Conservation (phyloP, 352 stramenopile species). For the Globisporangium camurandrum region DNA sequence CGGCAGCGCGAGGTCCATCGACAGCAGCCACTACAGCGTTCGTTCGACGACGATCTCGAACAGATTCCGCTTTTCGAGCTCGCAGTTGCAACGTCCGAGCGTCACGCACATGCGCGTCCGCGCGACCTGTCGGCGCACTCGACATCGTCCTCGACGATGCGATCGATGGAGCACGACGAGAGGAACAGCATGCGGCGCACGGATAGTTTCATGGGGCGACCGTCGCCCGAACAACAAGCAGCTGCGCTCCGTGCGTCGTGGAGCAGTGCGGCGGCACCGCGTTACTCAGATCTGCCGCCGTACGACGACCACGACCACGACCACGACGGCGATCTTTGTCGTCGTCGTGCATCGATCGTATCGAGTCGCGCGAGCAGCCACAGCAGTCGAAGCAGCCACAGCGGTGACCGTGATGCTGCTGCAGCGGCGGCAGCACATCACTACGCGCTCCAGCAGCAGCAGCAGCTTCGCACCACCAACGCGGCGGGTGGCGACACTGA, state of each 20-base stretch:
- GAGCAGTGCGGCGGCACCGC: conserved; percentile 4
- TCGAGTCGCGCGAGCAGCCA: conserved; percentile 25
- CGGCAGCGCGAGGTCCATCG: neutral
- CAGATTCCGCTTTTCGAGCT: too few relatives aligned
- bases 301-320: conserved; percentile 1
- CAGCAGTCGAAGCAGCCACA: conserved; percentile 15
- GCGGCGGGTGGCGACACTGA: conserved; percentile 46
- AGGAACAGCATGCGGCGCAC: conserved; percentile 4
- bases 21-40: too few relatives aligned
- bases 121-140: too few relatives aligned
- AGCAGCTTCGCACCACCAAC: too few relatives aligned
- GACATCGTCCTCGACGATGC: neutral
- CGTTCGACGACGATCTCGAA: too few relatives aligned
- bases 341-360: too few relatives aligned
- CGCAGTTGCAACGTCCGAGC: too few relatives aligned
- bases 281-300: neutral
- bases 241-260: conserved; percentile 4
- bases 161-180: neutral
- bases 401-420: conserved; percentile 2
- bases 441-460: too few relatives aligned
- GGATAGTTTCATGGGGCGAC: conserved; percentile 13
- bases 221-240: conserved; percentile 11
- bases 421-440: conserved; percentile 20
- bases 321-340: too few relatives aligned
- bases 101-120: too few relatives aligned